Evolutionary conservation across 768 basidiomycete species (phyloP).

Genomic region (Mrakia gelida): DNA sequence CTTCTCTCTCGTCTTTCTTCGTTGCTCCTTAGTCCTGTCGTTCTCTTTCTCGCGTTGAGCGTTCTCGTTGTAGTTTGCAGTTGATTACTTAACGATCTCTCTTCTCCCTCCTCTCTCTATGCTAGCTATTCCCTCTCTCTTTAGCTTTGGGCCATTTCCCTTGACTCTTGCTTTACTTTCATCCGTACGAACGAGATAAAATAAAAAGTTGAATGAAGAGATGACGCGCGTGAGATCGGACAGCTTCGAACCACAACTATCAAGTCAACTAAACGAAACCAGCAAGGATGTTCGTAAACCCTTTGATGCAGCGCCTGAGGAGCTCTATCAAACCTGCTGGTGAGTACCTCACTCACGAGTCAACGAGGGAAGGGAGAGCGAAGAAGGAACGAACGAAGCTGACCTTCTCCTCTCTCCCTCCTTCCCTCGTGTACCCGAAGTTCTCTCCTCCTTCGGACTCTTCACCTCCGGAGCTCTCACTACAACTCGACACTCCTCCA

Average conservation of each 20-base stretch:
- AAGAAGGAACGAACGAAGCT: background rate
- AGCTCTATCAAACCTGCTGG: background rate
- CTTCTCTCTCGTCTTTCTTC: background rate
- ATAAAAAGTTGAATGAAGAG: background rate
- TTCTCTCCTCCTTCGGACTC: slow-evolving; percentile 8
- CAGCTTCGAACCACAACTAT: slow-evolving; percentile 2
- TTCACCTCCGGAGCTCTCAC: slow-evolving; percentile 3
- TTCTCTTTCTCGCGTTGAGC: slow-evolving; percentile 1
- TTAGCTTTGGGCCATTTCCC: background rate
- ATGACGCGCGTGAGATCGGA: background rate
- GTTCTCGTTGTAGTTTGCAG: background rate
- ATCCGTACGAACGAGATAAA: background rate
- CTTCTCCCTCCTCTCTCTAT: background rate
- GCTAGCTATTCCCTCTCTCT: background rate
- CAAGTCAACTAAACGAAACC: background rate
- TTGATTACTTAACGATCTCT: background rate
- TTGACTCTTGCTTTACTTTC: background rate
- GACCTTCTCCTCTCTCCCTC: background rate
- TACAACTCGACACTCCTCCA: no score
- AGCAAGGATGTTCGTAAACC: background rate
- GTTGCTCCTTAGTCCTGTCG: background rate
- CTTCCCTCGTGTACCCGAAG: background rate
- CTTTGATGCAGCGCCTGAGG: background rate
- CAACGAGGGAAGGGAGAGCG: background rate
- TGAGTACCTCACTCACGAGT: background rate